Percentiles rank a stretch among this genome's conserved stretches.
Conservation (phyloP, 164 flowering plant species). For the Nymphaea thermarum region DNA sequence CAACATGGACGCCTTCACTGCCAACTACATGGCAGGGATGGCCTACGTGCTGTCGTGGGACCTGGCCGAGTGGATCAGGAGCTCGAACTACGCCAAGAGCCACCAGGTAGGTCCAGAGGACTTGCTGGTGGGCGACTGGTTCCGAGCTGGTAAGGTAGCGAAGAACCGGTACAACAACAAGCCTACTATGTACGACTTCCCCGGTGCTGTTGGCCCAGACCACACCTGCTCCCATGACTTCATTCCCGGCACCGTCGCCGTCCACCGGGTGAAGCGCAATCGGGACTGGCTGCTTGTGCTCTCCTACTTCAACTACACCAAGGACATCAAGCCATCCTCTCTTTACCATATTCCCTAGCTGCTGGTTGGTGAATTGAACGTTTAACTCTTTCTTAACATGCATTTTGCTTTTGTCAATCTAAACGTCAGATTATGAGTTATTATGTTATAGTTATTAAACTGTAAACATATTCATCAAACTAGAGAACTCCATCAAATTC, state of each 20-base stretch:
- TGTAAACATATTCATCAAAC: too few relatives aligned
- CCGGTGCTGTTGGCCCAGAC: slow-evolving; percentile 38
- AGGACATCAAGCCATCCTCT: slow-evolving; percentile 49
- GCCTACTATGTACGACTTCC: slow-evolving; percentile 71
- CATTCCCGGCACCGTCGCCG: slow-evolving; percentile 62
- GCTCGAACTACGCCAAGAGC: slow-evolving; percentile 42
- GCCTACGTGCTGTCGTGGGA: slow-evolving; percentile 85
- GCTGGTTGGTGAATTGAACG: too few relatives aligned
- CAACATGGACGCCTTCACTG: slow-evolving; percentile 7
- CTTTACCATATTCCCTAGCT: slow-evolving; percentile 28
- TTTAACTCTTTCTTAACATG: too few relatives aligned
- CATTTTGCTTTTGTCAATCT: too few relatives aligned
- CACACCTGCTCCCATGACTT: slow-evolving; percentile 49
- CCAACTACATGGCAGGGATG: slow-evolving; percentile 53
- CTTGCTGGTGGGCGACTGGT: slow-evolving; percentile 57
- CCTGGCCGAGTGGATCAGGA: slow-evolving; percentile 55
- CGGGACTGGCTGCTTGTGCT: slow-evolving; percentile 61
- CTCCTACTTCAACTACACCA: slow-evolving; percentile 53
- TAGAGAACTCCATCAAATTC: too few relatives aligned
- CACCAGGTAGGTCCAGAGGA: slow-evolving; percentile 75
- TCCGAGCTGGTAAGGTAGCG: slow-evolving; percentile 37
- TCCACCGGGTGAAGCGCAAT: slow-evolving; percentile 52
- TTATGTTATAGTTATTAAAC: too few relatives aligned
- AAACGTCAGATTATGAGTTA: too few relatives aligned
- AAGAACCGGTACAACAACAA: slow-evolving; percentile 62